Conservation (phyloP, 2,329 filamentous ascomycete genomes). For the Diaporthe ilicicola region DNA sequence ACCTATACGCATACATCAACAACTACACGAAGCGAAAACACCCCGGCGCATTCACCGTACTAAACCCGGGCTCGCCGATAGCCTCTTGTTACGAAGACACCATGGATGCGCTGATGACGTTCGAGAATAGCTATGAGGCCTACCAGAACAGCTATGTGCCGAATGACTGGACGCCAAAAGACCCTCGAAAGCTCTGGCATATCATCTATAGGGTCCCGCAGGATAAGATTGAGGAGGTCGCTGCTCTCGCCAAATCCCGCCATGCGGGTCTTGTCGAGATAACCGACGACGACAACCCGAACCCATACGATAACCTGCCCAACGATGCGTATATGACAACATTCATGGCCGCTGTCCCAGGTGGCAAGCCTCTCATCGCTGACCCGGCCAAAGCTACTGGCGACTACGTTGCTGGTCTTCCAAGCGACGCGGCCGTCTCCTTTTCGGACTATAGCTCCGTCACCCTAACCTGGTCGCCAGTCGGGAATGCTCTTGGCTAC, state of each 20-base stretch:
- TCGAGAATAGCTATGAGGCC: conserved; percentile 38
- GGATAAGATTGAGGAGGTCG: background rate
- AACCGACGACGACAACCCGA: background rate
- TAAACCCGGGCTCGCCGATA: conserved; percentile 38
- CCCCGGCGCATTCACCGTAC: conserved; percentile 38
- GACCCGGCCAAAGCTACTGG: background rate
- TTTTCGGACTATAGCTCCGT: background rate
- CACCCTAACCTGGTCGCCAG: background rate
- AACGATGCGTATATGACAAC: background rate
- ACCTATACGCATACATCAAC: conserved; percentile 41
- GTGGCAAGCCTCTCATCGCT: background rate
- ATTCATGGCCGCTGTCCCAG: background rate
- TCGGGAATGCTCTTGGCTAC: background rate
- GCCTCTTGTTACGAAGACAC: conserved; percentile 42
- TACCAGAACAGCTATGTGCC: conserved; percentile 37
- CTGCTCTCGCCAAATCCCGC: background rate
- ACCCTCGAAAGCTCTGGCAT: conserved; percentile 44
- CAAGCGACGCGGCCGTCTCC: background rate
- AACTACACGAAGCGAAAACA: conserved; percentile 38
- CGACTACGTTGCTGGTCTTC: background rate
- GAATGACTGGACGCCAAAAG: conserved; percentile 41
- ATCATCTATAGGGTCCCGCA: conserved; percentile 41
- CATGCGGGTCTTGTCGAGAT: background rate
- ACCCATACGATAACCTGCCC: background rate
- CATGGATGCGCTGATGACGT: conserved; percentile 44